Conservation (phyloP, 2,329 filamentous ascomycete genomes). For the Aspergillus puulaauensis region DNA sequence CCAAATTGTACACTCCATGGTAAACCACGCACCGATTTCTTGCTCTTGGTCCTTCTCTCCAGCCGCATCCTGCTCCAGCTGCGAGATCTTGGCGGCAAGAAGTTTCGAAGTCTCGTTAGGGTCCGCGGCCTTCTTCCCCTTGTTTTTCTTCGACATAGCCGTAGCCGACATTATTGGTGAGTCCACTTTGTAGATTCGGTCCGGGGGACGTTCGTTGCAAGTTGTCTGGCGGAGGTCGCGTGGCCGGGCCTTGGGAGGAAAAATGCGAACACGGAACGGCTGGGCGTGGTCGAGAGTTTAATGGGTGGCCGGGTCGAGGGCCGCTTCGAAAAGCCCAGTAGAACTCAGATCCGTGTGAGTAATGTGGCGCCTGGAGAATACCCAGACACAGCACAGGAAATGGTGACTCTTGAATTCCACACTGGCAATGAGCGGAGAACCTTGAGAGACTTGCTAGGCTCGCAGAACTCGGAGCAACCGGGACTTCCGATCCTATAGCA, state of each 20-base stretch:
- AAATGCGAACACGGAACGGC: conserved; percentile 26
- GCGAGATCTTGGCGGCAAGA: conserved; percentile 88
- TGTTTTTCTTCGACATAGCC: conserved; percentile 69
- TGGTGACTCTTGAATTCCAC: conserved; percentile 10
- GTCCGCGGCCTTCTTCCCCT: conserved; percentile 80
- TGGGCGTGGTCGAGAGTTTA: conserved; percentile 12
- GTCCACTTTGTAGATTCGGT: conserved; percentile 9
- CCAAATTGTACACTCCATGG: conserved; percentile 4
- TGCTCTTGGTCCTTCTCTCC: conserved; percentile 93
- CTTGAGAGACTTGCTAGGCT: conserved; percentile 25
- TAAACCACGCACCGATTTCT: conserved; percentile 75
- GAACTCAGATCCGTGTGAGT: background rate
- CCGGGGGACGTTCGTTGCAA: conserved; percentile 36
- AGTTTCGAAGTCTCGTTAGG: conserved; percentile 88
- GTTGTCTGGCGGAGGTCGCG: conserved; percentile 44
- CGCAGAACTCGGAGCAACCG: conserved; percentile 31
- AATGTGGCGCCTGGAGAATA: background rate
- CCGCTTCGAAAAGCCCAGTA: conserved; percentile 6
- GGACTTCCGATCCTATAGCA: conserved; percentile 21
- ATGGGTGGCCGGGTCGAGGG: conserved; percentile 17
- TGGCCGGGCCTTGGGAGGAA: conserved; percentile 43
- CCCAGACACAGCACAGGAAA: conserved; percentile 1
- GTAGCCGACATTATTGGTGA: conserved; percentile 46
- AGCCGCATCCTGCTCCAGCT: conserved; percentile 88
- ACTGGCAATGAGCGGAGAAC: conserved; percentile 22